phyloP scores from a whole-genome alignment of 495 filamentous ascomycete species.

The Podospora bellae-mahoneyi region DNA sequence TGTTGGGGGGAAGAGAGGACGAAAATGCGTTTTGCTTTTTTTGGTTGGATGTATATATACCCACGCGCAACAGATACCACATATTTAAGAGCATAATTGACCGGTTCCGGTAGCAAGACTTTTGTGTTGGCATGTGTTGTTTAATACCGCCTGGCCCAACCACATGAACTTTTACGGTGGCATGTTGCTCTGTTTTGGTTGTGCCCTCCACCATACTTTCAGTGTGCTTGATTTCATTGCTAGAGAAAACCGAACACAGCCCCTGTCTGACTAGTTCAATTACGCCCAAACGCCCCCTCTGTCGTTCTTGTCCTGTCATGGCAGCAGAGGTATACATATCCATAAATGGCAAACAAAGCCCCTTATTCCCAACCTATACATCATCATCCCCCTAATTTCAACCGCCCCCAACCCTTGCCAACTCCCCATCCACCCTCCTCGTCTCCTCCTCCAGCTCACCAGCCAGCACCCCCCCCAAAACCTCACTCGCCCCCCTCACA shows the following conservation, averaged over 20 bases:
- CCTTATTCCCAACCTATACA: neutral
- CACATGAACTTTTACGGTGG: neutral
- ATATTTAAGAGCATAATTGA: neutral
- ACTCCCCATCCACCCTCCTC: conserved; percentile 45
- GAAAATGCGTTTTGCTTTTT: neutral
- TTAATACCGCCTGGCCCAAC: conserved; percentile 1
- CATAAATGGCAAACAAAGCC: neutral
- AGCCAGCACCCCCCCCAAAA: conserved; percentile 42
- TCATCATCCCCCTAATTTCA: neutral
- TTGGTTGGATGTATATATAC: conserved; percentile 2
- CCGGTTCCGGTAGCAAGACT: neutral
- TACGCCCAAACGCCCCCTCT: neutral
- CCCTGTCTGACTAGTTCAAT: neutral
- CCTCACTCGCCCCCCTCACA: conserved; percentile 60
- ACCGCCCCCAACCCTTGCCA: conserved; percentile 26
- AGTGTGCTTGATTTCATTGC: neutral
- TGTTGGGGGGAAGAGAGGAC: neutral
- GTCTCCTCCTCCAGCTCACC: conserved; percentile 47
- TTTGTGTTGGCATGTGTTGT: neutral
- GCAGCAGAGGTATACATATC: neutral
- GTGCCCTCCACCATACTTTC: neutral
- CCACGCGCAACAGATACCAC: conserved; percentile 5
- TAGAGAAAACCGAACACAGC: no score
- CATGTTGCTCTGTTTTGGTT: no score
- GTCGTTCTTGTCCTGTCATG: neutral